Evolutionary conservation across 495 filamentous ascomycete species (phyloP).

Genomic region (Sordaria brevicollis): DNA sequence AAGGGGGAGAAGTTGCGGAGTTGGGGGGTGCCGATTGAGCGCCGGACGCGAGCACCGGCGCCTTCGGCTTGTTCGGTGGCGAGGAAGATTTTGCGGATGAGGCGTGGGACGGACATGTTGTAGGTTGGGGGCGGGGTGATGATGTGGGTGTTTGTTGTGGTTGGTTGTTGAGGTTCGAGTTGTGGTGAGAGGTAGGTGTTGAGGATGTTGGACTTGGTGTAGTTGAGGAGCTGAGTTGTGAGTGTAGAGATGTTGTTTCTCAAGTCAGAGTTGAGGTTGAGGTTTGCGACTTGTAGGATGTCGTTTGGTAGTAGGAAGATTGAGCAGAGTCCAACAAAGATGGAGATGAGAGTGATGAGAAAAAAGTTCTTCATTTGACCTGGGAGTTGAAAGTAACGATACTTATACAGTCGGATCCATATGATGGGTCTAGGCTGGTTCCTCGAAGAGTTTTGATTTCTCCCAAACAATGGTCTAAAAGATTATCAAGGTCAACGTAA

Average conservation of each 20-base stretch:
- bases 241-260: constrained; percentile 1
- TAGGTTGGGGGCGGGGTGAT: constrained; percentile 13
- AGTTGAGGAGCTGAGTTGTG: neutral
- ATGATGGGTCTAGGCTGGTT: neutral
- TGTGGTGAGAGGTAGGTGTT: neutral
- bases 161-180: neutral
- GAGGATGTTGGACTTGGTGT: neutral
- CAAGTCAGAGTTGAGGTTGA: constrained; percentile 12
- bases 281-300: constrained; percentile 14
- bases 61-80: constrained; percentile 85
- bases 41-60: constrained; percentile 76
- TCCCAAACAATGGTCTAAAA: neutral
- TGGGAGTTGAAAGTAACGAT: neutral
- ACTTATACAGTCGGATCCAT: constrained; percentile 7
- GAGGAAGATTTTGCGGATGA: constrained; percentile 70
- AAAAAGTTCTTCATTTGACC: constrained; percentile 19
- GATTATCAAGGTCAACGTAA: neutral
- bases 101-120: constrained; percentile 59
- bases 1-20: constrained; percentile 87
- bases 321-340: constrained; percentile 30
- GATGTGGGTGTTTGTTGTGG: constrained; percentile 5
- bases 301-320: constrained; percentile 21
- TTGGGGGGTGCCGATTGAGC: constrained; percentile 76
- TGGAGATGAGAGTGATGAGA: constrained; percentile 20
- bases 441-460: neutral